phyloP scores from a whole-genome alignment of 257 asterid species.

The Solanum piurae region DNA sequence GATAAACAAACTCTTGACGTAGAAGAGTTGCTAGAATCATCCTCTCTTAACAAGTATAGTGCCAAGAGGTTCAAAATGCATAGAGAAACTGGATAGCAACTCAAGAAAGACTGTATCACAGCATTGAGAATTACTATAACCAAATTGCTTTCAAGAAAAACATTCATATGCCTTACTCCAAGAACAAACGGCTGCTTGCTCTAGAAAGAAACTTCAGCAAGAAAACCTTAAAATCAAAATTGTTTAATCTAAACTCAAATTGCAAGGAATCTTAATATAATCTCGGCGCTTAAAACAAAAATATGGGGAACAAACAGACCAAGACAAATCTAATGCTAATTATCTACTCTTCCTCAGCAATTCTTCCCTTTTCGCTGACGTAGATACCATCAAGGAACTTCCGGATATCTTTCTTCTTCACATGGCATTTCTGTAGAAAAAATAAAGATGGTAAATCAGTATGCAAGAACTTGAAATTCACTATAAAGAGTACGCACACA shows the following conservation, averaged over 20 bases:
- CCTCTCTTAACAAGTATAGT: neutral
- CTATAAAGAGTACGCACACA: neutral
- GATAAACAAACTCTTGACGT: neutral
- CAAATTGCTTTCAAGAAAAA: neutral
- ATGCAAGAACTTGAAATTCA: neutral
- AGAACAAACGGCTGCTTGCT: neutral
- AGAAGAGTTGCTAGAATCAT: neutral
- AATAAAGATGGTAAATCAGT: neutral
- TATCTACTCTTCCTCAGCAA: neutral
- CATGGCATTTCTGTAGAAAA: neutral
- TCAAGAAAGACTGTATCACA: neutral
- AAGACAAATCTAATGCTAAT: neutral
- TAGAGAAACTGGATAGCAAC: neutral
- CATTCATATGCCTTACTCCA: neutral
- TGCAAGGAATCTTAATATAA: neutral
- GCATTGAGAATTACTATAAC: neutral
- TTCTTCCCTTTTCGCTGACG: neutral
- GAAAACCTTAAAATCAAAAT: neutral
- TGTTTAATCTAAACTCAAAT: neutral
- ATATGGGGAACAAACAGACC: neutral
- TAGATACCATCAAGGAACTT: neutral
- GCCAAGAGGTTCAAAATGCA: neutral
- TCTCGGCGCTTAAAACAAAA: neutral
- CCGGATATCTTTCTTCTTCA: neutral
- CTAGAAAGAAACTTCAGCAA: neutral